Evolutionary conservation across 164 flowering plant genomes (phyloP).

Genomic region (Echeveria elegans): DNA sequence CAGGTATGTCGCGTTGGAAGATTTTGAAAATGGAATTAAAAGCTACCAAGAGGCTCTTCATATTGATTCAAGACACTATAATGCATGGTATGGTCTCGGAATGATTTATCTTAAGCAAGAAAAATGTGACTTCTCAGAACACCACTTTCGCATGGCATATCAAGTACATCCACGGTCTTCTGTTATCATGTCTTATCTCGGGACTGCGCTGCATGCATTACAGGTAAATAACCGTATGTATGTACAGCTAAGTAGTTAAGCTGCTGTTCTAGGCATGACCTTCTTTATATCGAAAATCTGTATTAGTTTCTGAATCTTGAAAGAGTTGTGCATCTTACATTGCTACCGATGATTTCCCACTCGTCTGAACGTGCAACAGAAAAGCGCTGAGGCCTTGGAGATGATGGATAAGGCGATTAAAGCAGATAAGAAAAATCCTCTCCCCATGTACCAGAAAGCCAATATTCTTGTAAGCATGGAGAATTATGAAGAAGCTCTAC

Average conservation of each 20-base stretch:
- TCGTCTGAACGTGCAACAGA: slow-evolving; percentile 33
- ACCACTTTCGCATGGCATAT: slow-evolving; percentile 85
- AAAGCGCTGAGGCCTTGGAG: slow-evolving; percentile 67
- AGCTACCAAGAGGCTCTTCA: slow-evolving; percentile 84
- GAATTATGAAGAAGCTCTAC: slow-evolving; percentile 63
- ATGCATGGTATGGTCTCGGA: slow-evolving; percentile 98
- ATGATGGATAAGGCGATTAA: slow-evolving; percentile 83
- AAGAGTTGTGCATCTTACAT: neutral
- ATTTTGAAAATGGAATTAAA: slow-evolving; percentile 89
- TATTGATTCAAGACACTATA: slow-evolving; percentile 81
- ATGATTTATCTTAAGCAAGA: slow-evolving; percentile 91
- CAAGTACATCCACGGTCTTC: slow-evolving; percentile 84
- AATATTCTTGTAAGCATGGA: slow-evolving; percentile 71
- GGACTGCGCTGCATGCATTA: slow-evolving; percentile 81
- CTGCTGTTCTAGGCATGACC: neutral
- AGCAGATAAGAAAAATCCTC: slow-evolving; percentile 92
- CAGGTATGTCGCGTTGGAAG: slow-evolving; percentile 86
- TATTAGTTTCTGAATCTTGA: neutral
- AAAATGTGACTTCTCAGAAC: slow-evolving; percentile 90
- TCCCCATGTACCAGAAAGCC: slow-evolving; percentile 95
- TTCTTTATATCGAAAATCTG: neutral
- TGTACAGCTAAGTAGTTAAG: neutral
- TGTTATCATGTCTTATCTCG: slow-evolving; percentile 93
- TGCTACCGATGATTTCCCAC: neutral
- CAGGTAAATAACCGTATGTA: too few species aligned